phyloP scores from a whole-genome alignment of 768 basidiomycete species.

The Panaeolus cyanescens region DNA sequence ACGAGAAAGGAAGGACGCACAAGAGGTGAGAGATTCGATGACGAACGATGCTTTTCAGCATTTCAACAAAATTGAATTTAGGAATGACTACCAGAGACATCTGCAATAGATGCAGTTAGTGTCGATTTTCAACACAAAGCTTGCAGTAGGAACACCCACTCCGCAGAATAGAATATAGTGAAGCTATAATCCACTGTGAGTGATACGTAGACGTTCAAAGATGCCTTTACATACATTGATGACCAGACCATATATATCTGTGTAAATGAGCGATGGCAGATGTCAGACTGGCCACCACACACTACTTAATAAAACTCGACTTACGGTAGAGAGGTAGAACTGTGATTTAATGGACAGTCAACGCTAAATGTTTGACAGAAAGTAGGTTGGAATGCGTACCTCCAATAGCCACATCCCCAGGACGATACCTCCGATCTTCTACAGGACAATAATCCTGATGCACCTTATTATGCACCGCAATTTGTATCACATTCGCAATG shows the following conservation, averaged over 20 bases:
- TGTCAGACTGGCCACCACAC: not conserved
- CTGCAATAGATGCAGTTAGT: conserved; percentile 20
- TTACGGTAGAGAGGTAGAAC: conserved; percentile 66
- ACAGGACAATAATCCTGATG: conserved; percentile 44
- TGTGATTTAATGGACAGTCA: conserved; percentile 19
- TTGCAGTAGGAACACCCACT: conserved; percentile 33
- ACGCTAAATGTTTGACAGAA: not conserved
- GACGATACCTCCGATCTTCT: conserved; percentile 53
- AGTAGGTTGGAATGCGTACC: conserved; percentile 36
- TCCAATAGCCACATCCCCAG: conserved; percentile 62
- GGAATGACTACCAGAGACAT: conserved; percentile 60
- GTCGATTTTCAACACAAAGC: not conserved
- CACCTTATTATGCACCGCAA: conserved; percentile 53
- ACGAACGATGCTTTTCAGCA: conserved; percentile 60
- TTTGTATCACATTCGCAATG: conserved; percentile 64
- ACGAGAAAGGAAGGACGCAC: conserved; percentile 23
- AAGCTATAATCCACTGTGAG: conserved; percentile 34
- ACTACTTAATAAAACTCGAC: conserved; percentile 26
- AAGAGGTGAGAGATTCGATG: conserved; percentile 60
- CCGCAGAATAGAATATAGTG: conserved; percentile 58
- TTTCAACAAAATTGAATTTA: conserved; percentile 62
- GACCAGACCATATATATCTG: conserved; percentile 67
- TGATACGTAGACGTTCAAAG: not conserved
- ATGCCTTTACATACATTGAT: conserved; percentile 44
- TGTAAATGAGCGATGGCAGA: not conserved